Evolutionary conservation across 2,329 filamentous ascomycete genomes (phyloP), one percentile per base, ranked within the genome.

Genomic region (Fusarium tuaranense): DNA sequence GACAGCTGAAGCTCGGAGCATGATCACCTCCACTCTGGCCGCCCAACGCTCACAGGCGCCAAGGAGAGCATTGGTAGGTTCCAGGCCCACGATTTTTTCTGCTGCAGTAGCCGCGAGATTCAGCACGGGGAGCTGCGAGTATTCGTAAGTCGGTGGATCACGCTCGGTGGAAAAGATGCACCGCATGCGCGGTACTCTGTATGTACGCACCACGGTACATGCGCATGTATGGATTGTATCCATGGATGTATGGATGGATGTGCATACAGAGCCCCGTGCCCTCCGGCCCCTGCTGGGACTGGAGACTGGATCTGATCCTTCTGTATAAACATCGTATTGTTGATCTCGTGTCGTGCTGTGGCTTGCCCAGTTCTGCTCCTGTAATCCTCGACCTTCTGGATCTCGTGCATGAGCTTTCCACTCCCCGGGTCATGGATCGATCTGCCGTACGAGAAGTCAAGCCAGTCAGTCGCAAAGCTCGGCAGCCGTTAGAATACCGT

Each of bases 281-380:
- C 32, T 22, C n/a, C 39, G 63, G 51, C 38, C 48, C 25, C 44
- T 58, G 55, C 48, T 55, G 48, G 48, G 48, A 53, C 48, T 53
- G 46, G 61, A 68, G 48, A 63, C 61, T 75, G 63, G 58, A 53
- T 51, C 39, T 68, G 53, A 63, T 72, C 60, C 57, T 73, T 63
- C 46, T 63, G 53, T 64, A 60, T 53, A 46, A 68, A 68, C 55
- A 75, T 78, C 76, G 76, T 78, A 77, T 78, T 72, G 69, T 53
- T 73, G 61, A 71, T 76, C 76, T 78, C 73, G 73, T 78, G 76
- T 73, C 64, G 65, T 71, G 55, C 57, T 25, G 66, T 76, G 65
- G 64, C 63, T 75, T 68, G 63, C 65, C 67, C 66, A 59, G 65
- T 67, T 69, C 68, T 70, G 65, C 41, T 65, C 63, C 57, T 60